Conservation (phyloP, 805 yeast genomes). For the Candida broadrunensis region DNA sequence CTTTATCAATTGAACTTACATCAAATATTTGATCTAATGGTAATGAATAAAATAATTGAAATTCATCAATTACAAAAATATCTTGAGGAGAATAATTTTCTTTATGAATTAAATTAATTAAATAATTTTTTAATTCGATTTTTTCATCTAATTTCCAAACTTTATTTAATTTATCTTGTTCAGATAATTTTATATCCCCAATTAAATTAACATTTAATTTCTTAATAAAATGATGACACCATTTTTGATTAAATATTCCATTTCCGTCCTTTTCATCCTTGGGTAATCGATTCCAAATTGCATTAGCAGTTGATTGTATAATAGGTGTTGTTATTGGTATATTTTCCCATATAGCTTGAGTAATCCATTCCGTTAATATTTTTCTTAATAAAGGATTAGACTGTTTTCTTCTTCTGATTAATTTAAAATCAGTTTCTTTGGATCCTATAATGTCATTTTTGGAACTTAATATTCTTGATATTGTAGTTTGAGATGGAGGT, state of each 20-base stretch:
- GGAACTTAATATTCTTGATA: slow-evolving; percentile 56
- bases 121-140: slow-evolving; percentile 40
- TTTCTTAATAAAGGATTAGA: slow-evolving; percentile 51
- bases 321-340: slow-evolving; percentile 65
- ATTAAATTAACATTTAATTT: slow-evolving; percentile 50
- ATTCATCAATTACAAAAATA: slow-evolving; percentile 59
- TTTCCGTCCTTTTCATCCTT: slow-evolving; percentile 54
- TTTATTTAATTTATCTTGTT: slow-evolving; percentile 36
- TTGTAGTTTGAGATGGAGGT: slow-evolving; percentile 67
- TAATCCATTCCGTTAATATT: slow-evolving; percentile 67
- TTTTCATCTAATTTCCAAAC: slow-evolving; percentile 64
- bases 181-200: slow-evolving; percentile 43
- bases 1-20: slow-evolving; percentile 41
- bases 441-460: slow-evolving; percentile 51
- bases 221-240: slow-evolving; percentile 52
- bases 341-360: slow-evolving; percentile 64
- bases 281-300: slow-evolving; percentile 62
- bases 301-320: slow-evolving; percentile 58
- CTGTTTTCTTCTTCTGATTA: slow-evolving; percentile 53
- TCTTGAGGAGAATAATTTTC: slow-evolving; percentile 47
- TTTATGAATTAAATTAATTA: slow-evolving; percentile 26
- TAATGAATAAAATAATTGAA: slow-evolving; percentile 55
- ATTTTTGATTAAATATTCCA: slow-evolving; percentile 62
- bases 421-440: slow-evolving; percentile 49
- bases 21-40: slow-evolving; percentile 59